Base-by-base conservation (phyloP, 2,329 filamentous ascomycete species). In the Leptodontidium sp. region DNA sequence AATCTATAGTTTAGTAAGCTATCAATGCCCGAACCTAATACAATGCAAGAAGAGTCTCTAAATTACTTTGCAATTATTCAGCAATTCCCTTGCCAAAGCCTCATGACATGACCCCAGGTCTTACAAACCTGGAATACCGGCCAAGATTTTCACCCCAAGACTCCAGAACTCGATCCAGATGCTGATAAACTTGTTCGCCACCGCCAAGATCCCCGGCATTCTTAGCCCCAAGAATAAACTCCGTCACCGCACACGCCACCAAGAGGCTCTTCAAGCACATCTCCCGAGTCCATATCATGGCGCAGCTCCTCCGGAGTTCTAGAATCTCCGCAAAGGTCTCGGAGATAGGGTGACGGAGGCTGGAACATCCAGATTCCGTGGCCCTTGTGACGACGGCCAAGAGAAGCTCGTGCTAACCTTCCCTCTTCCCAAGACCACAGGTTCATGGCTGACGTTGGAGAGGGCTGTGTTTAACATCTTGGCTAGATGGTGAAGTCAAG, bases 401-500 rank as follows among this genome's bases (percentile, higher is more conserved):
- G 57, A 26, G 21, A 17, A 59, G 57, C 57, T 45, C 57, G n/a
- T 59, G 55, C 55, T 40, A 29, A 26, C 1, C 15, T 24, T 32
- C 29, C 4, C 5, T 7, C 15, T 9, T 59, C 38, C 57, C 55
- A 58, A 59, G 35, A 59, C 24, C 1, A 43, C n/a, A 29, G 11
- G 5, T 43, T 45, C 57, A 59, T 59, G 12, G 57, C 57, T 43
- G 57, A 59, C 38, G 57, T 43, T 59, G 5, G 9, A 24, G 55
- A 59, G 57, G 57, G 57, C 57, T 59, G 38, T 59, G 57, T 29
- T n/a, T 32, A 6, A 32, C 17, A 58, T 43, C 55, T 58, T 58
- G 55, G 55, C 55, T 43, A 14, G 35, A 2, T n/a, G n/a, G 24
- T 32, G 29, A 32, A 32, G 29, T 32, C 29, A 32, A 32, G 29